Percentiles rank a stretch among this genome's conserved stretches.
Evolutionary conservation across 495 filamentous ascomycete genomes (phyloP).

Genomic region (Neurospora cerealis): DNA sequence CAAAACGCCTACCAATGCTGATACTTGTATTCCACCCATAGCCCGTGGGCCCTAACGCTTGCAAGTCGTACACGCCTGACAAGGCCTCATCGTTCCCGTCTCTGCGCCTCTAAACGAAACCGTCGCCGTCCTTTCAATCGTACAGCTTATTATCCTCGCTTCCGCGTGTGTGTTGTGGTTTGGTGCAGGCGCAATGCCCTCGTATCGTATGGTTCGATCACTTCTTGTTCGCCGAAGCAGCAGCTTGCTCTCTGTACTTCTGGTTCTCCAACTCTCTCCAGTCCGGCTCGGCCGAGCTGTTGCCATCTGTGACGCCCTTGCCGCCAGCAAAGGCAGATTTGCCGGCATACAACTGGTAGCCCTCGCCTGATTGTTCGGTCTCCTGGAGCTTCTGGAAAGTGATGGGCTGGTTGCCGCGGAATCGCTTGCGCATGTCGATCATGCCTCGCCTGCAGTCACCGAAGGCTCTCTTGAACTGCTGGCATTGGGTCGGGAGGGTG

Average conservation of each 20-base stretch:
- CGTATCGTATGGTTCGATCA: slow-evolving; percentile 1
- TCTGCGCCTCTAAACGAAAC: background rate
- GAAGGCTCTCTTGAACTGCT: slow-evolving; percentile 86
- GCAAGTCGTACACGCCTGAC: background rate
- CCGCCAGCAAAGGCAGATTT: slow-evolving; percentile 55
- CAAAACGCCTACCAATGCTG: background rate
- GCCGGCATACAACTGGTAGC: slow-evolving; percentile 71
- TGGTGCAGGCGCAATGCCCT: background rate
- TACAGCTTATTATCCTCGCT: background rate
- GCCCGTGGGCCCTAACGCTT: background rate
- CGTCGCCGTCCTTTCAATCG: background rate
- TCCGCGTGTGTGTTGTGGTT: background rate
- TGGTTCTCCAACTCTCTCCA: slow-evolving; percentile 49
- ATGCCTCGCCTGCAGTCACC: slow-evolving; percentile 91
- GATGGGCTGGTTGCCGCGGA: slow-evolving; percentile 89
- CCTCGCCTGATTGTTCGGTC: slow-evolving; percentile 39
- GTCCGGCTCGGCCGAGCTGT: slow-evolving; percentile 39
- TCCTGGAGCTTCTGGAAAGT: slow-evolving; percentile 52
- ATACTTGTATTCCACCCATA: background rate
- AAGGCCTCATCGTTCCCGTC: background rate
- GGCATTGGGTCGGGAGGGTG: slow-evolving; percentile 74
- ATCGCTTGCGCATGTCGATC: slow-evolving; percentile 98
- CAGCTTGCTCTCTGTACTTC: slow-evolving; percentile 32
- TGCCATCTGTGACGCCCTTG: slow-evolving; percentile 38
- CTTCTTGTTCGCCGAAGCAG: slow-evolving; percentile 9